Percentiles rank a stretch among this genome's conserved stretches.
Conservation (phyloP, 2,329 filamentous ascomycete genomes). For the Aureobasidium zeae region DNA sequence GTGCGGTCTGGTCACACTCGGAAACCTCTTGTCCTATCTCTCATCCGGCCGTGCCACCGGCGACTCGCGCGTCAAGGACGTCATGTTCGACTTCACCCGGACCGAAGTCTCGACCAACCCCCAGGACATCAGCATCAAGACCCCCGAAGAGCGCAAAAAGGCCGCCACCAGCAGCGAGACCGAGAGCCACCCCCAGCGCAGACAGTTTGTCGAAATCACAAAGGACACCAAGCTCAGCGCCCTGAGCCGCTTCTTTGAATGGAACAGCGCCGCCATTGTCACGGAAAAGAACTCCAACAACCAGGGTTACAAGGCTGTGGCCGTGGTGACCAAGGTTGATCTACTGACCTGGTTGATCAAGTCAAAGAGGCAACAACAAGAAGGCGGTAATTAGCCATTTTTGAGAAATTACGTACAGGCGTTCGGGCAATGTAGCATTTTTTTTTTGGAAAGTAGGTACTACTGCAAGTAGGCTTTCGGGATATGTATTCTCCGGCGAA, state of each 20-base stretch:
- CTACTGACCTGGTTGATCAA: slow-evolving; percentile 85
- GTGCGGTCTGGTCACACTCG: slow-evolving; percentile 86
- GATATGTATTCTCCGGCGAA: too few species aligned
- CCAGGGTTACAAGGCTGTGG: slow-evolving; percentile 62
- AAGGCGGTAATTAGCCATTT: too few species aligned
- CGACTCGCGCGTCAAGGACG: slow-evolving; percentile 65
- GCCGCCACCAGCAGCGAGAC: slow-evolving; percentile 19
- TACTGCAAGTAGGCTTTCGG: too few species aligned
- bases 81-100: slow-evolving; percentile 94
- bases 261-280: slow-evolving; percentile 93
- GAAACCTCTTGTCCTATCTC: slow-evolving; percentile 87
- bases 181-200: slow-evolving; percentile 40
- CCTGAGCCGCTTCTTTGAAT: slow-evolving; percentile 90
- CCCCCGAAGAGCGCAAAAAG: slow-evolving; percentile 31
- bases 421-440: too few species aligned
- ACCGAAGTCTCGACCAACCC: slow-evolving; percentile 88
- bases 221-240: slow-evolving; percentile 74
- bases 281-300: slow-evolving; percentile 62
- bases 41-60: slow-evolving; percentile 70
- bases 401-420: too few species aligned
- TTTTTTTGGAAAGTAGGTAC: too few species aligned
- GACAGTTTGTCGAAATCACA: slow-evolving; percentile 89
- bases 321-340: slow-evolving; percentile 94
- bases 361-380: slow-evolving; percentile 40
- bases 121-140: slow-evolving; percentile 46